These are phyloP conservation scores for Rutidosis leptorrhynchoides DNA, from an alignment of 129 eudicot species.

Conservation along the genomic window DNA sequence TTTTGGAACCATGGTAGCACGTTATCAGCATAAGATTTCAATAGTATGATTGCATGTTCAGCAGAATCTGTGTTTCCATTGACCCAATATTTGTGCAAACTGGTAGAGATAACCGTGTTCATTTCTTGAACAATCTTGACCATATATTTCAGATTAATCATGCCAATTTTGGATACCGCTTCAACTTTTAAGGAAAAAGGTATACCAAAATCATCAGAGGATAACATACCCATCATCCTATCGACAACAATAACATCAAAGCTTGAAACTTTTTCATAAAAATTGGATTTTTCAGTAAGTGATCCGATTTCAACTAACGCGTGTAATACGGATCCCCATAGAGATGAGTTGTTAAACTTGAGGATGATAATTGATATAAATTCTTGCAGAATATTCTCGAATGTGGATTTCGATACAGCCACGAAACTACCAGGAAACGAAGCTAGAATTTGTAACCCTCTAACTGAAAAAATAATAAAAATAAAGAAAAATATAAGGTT, in stretches of 20 bases:
- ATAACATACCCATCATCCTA: constrained; percentile 46
- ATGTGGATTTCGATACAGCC: constrained; percentile 48
- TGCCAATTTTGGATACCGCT: constrained; percentile 60
- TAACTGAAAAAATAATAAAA: constrained; percentile 39
- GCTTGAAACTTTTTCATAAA: constrained; percentile 49
- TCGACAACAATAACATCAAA: constrained; percentile 62
- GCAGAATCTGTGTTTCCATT: constrained; percentile 46
- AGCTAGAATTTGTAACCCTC: constrained; percentile 72
- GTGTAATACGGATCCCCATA: constrained; percentile 55
- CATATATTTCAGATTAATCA: constrained; percentile 46
- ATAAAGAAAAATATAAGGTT: neutral
- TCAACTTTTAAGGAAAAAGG: constrained; percentile 62
- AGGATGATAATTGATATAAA: constrained; percentile 46
- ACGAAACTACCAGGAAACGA: constrained; percentile 67
- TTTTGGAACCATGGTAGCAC: constrained; percentile 76
- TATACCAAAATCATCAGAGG: constrained; percentile 51
- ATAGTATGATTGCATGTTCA: constrained; percentile 44
- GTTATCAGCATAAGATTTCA: constrained; percentile 61
- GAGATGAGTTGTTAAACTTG: constrained; percentile 34
- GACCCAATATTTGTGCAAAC: constrained; percentile 57
- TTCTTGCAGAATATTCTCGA: constrained; percentile 57
- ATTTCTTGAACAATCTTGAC: constrained; percentile 49
- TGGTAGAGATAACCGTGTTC: constrained; percentile 44
- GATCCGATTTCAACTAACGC: constrained; percentile 60
- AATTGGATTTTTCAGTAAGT: constrained; percentile 44